Base-by-base conservation (phyloP, 805 yeast genomes). In the Sungouiella blattae region DNA sequence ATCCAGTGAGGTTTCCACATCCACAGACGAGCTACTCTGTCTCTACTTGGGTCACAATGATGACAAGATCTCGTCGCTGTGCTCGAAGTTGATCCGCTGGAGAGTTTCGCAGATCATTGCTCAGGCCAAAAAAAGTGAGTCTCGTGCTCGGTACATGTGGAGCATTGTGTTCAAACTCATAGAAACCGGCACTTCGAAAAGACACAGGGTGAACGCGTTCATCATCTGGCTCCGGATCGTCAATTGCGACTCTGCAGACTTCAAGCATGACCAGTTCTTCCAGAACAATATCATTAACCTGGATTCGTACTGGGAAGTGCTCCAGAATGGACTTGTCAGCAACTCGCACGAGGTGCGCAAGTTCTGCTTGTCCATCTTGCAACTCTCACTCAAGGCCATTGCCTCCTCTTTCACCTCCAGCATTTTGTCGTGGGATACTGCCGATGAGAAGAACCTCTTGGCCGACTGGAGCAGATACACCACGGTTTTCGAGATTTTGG, bases 401-500 rank as follows among this genome's bases (percentile, higher is more conserved):
- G 46, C 59, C 2, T 32, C 40, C 0, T 39, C 78, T 4, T 53
- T 68, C 7, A 44, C 57, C 4, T 56, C 64, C 1, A 39, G 45
- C 0, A 55, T 60, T 14, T 69, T 81, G 52, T 31, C 37, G 2
- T 81, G 82, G 81, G 58, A 65, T n/a, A 15, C 14, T 3, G 4
- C 22, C 3, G 35, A 39, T 1, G 25, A 48, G 1, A 40, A 55
- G 7, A 41, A 36, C 1, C 64, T 67, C 27, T 49, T 74, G 13
- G 62, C 59, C 5, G 72, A 78, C 15, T 88, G 96, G 96, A 69
- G 75, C 28, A 71, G 85, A 39, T 88, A 69, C 49, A 67, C 78
- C 18, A 85, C 95, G 0, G 59, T 88, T 11, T 83, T 77, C 49
- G 96, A 88, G 51, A 83, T 88, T 30, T 61, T 86, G 18, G 93